Percentiles rank a stretch among this genome's conserved stretches.
Evolutionary conservation across 768 basidiomycete species (phyloP).

Genomic region (Leccinum longicurvipes): DNA sequence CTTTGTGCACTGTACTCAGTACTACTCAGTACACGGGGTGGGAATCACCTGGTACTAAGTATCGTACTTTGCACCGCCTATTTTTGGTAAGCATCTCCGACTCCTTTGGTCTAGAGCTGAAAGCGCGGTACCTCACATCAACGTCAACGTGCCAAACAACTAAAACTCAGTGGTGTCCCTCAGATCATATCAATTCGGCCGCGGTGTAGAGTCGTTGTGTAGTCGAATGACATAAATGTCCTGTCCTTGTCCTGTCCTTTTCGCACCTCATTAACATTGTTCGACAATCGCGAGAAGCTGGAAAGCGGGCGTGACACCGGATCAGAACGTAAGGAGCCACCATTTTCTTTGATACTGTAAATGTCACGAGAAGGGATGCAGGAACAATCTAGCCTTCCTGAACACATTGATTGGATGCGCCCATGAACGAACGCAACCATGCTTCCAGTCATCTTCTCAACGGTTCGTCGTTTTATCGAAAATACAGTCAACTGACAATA

Average conservation of each 20-base stretch:
- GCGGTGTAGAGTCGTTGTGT: not conserved
- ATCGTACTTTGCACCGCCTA: too few species aligned
- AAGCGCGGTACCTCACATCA: too few species aligned
- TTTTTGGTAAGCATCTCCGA: too few species aligned
- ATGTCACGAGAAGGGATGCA: too few species aligned
- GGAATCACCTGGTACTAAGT: too few species aligned
- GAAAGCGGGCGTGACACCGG: not conserved
- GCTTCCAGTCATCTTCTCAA: not conserved
- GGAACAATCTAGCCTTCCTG: not conserved
- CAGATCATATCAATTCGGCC: not conserved
- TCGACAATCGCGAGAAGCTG: not conserved
- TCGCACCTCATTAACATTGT: too few species aligned
- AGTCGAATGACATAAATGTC: not conserved
- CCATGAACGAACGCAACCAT: not conserved
- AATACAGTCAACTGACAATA: not conserved
- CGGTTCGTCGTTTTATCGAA: not conserved
- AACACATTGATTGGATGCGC: not conserved
- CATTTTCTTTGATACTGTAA: not conserved
- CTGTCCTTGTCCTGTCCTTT: not conserved
- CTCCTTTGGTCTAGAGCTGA: too few species aligned
- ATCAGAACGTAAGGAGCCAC: not conserved
- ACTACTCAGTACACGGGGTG: too few species aligned
- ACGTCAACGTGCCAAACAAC: too few species aligned
- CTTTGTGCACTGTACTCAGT: too few species aligned
- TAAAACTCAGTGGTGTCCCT: too few species aligned